Evolutionary conservation across 2,329 filamentous ascomycete genomes (phyloP).

Genomic region (Calonectria pauciramosa): DNA sequence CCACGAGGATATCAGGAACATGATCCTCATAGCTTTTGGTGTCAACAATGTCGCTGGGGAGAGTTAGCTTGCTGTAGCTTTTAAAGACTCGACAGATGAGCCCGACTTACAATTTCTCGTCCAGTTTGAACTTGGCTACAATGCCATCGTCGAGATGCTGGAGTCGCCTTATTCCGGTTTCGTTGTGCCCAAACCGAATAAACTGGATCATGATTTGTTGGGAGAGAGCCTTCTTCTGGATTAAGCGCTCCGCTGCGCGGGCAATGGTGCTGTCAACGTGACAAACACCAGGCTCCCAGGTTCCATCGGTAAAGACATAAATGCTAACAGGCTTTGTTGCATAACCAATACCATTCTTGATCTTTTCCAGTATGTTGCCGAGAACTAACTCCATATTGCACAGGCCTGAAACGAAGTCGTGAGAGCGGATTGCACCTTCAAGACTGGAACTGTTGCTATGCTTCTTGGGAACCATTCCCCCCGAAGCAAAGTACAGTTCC

Average conservation of each 20-base stretch:
- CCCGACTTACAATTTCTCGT: conserved; percentile 3
- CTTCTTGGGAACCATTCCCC: not conserved
- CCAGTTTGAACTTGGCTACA: not conserved
- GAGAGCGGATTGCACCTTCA: not conserved
- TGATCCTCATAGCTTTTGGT: not conserved
- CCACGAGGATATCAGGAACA: conserved; percentile 14
- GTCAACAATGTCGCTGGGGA: conserved; percentile 19
- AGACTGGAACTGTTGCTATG: not conserved
- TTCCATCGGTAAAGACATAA: conserved; percentile 19
- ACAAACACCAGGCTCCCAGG: not conserved
- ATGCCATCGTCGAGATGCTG: conserved; percentile 12
- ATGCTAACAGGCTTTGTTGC: conserved; percentile 13
- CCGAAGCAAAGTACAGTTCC: conserved; percentile 11
- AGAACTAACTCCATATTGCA: conserved; percentile 14
- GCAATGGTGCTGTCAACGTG: not conserved
- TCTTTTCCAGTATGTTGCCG: not conserved
- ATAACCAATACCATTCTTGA: not conserved
- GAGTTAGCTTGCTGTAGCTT: not conserved
- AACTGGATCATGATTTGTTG: conserved; percentile 28
- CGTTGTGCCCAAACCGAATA: conserved; percentile 11
- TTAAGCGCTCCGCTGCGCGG: not conserved
- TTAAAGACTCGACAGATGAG: not conserved
- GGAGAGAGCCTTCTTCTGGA: rapidly evolving
- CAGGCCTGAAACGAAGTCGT: not conserved
- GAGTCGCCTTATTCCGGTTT: not conserved